phyloP scores from a whole-genome alignment of 371 early-diverging fungal species.

The Zychaea mexicana region DNA sequence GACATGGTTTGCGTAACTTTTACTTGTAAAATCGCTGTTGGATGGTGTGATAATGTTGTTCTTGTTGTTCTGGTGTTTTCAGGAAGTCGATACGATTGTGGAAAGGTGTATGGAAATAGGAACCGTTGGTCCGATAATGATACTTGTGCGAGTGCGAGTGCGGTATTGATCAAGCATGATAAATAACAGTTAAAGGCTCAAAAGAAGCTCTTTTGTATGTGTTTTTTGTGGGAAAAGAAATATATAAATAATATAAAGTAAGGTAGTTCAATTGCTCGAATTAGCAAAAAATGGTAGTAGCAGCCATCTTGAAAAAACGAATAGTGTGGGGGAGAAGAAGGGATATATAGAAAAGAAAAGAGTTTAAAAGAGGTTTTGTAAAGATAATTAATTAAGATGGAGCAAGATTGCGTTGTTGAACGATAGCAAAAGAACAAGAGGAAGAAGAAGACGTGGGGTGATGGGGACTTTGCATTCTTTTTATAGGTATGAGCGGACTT shows the following conservation, averaged over 20 bases:
- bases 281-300: not conserved
- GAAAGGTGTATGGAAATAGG: not conserved
- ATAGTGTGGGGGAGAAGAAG: not conserved
- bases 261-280: not conserved
- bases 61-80: not conserved
- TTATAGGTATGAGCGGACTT: not conserved
- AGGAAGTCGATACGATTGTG: not conserved
- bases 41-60: no score
- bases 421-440: not conserved
- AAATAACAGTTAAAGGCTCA: not conserved
- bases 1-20: not conserved
- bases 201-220: not conserved
- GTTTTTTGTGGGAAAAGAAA: not conserved
- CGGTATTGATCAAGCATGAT: constrained; percentile 2
- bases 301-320: not conserved
- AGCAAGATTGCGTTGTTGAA: no score
- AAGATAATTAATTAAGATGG: not conserved
- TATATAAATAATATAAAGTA: not conserved
- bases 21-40: not conserved
- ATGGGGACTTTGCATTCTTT: not conserved
- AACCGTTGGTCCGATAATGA: constrained; percentile 2
- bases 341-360: not conserved
- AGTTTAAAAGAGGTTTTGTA: not conserved
- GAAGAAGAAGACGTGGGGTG: not conserved
- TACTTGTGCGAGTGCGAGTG: not conserved